phyloP scores from a whole-genome alignment of 164 flowering plant genomes.

The Tetracentron sinense region DNA sequence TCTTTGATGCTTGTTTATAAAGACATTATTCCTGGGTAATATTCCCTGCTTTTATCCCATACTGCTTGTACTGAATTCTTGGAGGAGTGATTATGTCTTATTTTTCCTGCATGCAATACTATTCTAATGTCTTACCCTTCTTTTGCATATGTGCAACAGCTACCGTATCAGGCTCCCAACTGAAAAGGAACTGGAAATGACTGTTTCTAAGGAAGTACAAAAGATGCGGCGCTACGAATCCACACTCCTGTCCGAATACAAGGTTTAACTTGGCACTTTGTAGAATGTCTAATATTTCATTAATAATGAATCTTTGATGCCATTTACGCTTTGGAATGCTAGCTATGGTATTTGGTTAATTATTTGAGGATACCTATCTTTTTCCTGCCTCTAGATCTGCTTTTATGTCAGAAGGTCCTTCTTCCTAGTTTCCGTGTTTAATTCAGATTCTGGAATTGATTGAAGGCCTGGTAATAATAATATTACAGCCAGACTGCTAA shows the following conservation, averaged over 20 bases:
- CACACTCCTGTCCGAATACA: conserved; percentile 71
- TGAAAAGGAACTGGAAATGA: conserved; percentile 88
- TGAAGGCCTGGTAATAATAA: too few species aligned
- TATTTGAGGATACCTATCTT: neutral
- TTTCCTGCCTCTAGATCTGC: too few species aligned
- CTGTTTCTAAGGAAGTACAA: conserved; percentile 75
- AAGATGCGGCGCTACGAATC: conserved; percentile 84
- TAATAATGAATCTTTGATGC: neutral
- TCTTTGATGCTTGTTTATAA: conserved; percentile 85
- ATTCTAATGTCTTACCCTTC: conserved; percentile 5
- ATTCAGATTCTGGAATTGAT: too few species aligned
- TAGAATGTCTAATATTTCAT: neutral
- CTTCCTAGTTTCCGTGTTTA: too few species aligned
- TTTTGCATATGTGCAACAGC: conserved; percentile 35
- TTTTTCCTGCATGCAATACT: neutral
- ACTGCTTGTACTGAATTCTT: neutral
- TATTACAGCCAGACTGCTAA: too few species aligned
- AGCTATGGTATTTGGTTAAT: neutral
- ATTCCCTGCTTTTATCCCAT: neutral
- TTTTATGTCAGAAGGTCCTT: too few species aligned
- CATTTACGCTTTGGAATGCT: neutral
- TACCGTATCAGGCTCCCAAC: conserved; percentile 96
- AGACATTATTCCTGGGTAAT: conserved; percentile 95
- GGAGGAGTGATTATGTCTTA: neutral
- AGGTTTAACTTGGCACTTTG: conserved; percentile 43